Base-by-base conservation (phyloP, 805 yeast species). In the Kregervanrija pseudodelftensis region DNA sequence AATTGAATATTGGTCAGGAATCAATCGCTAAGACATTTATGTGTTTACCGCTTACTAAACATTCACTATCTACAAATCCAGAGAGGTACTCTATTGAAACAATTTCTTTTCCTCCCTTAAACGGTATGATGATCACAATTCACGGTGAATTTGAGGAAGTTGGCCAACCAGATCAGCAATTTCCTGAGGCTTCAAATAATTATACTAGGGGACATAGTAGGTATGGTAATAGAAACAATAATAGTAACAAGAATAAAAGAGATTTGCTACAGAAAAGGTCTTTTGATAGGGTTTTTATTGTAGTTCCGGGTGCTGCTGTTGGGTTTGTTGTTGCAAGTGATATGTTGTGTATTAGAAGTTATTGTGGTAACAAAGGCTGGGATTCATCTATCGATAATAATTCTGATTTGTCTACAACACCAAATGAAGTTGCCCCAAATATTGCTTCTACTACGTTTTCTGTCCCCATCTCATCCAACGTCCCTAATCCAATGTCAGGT, bases 241-340 rank as follows among this genome's bases (percentile, higher is more conserved):
- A 55, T 7, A 52, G 53, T 3, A 36, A 40, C 5, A 7, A 46
- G 9, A 35, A 41, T 8, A 42, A 43, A 33, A 44, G 51, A 60
- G 39, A 64, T 15, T 61, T 72, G 30, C 64, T 82, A 33, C 67
- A 76, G 5, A 72, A 71, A 52, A 83, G 93, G 59, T 79, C 93
- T 9, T 93, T 93, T 63, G 99, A 93, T 61, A 74, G 99, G 58
- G 73, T 82, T 0, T 80, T 93, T 59, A 70, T 86, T n/a, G 68
- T 85, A 22, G 81, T 89, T 2, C 82, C 81, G 1, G 83, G 82
- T 11, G 76, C 80, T 13, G 73, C 74, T 45, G 85, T 89, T 4
- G 67, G 77, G 30, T 77, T 87, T 69, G 69, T 88, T n/a, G 79
- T 93, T 30, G 96, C 95, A 12, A 83, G 95, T 32, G 99, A 93